Evolutionary conservation across 2,329 filamentous ascomycete genomes (phyloP).

Genomic region (Blastomyces silverae): DNA sequence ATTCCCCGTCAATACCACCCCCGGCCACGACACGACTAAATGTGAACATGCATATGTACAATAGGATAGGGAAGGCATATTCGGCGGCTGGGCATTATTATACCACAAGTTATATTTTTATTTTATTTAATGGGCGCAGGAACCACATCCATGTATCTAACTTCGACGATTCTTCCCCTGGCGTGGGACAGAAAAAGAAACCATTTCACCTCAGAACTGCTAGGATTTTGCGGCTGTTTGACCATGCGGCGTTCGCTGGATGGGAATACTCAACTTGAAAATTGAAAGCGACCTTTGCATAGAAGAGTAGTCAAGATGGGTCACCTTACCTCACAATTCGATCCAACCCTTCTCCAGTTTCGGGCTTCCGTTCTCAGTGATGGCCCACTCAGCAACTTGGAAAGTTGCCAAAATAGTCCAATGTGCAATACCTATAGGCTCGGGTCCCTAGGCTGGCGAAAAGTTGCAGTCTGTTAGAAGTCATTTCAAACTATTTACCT

Average conservation of each 20-base stretch:
- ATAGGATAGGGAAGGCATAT: constrained; percentile 10
- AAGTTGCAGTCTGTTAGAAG: not conserved
- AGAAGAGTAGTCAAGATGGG: not conserved
- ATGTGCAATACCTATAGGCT: not conserved
- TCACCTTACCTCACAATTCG: not conserved
- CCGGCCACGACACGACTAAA: constrained; percentile 10
- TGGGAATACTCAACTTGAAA: not conserved
- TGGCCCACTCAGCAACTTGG: not conserved
- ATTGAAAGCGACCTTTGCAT: not conserved
- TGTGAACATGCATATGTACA: constrained; percentile 13
- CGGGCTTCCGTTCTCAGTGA: not conserved
- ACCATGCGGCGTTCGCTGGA: constrained; percentile 11
- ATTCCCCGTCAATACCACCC: constrained; percentile 42
- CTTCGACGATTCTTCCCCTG: constrained; percentile 1
- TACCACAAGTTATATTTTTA: constrained; percentile 9
- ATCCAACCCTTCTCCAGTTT: not conserved
- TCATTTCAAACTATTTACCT: not conserved
- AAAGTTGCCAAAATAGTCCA: not conserved
- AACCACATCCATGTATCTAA: constrained; percentile 10
- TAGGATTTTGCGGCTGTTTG: not conserved
- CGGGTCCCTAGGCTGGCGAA: not conserved
- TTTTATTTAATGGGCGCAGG: constrained; percentile 11
- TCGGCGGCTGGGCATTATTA: constrained; percentile 7
- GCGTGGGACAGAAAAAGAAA: not conserved
- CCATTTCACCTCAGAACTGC: constrained; percentile 1